Evolutionary conservation across 169 alveolate species (phyloP).

Genomic region (Plasmodium blacklocki): DNA sequence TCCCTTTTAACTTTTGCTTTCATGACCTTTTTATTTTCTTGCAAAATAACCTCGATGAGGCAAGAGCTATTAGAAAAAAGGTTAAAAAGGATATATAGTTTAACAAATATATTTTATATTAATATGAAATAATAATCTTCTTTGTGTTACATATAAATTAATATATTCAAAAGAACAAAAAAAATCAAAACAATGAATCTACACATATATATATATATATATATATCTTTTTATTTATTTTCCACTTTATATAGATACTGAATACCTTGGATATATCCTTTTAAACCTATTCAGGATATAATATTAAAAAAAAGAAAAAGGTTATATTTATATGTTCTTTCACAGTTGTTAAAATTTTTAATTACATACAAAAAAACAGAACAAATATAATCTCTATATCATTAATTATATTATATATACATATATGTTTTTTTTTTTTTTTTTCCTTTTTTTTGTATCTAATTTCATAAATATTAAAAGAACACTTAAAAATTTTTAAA

Average conservation of each 20-base stretch:
- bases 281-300: too few species aligned
- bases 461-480: not conserved
- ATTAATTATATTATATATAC: too few species aligned
- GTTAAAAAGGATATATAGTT: constrained; percentile 1
- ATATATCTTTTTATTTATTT: constrained; percentile 4
- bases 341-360: too few species aligned
- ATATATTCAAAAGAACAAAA: not conserved
- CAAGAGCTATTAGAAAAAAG: constrained; percentile 46
- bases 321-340: too few species aligned
- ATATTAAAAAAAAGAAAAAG: too few species aligned
- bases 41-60: constrained; percentile 44
- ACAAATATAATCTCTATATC: too few species aligned
- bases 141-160: too few species aligned
- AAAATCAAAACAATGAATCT: not conserved
- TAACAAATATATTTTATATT: not conserved
- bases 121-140: not conserved
- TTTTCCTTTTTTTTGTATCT: too few species aligned
- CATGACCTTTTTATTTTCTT: constrained; percentile 44
- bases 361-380: too few species aligned
- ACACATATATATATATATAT: not conserved
- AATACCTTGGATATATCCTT: too few species aligned
- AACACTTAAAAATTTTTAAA: not conserved
- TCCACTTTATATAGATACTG: not conserved
- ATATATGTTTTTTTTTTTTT: too few species aligned
- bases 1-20: constrained; percentile 64